These are phyloP conservation scores for Osmanthus fragrans DNA, from an alignment of 257 asterid species.

Conservation along the genomic window DNA sequence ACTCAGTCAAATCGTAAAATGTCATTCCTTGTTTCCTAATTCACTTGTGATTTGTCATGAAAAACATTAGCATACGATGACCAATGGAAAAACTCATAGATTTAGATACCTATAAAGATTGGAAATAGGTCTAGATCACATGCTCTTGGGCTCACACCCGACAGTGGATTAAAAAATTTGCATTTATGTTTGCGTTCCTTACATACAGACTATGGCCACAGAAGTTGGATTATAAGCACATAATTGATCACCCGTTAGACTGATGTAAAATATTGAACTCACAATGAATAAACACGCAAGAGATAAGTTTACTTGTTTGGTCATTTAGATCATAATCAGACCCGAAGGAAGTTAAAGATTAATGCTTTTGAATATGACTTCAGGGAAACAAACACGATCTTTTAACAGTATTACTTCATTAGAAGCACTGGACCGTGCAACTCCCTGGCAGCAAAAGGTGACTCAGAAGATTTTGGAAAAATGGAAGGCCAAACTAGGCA, in stretches of 20 bases:
- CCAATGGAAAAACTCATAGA: not conserved
- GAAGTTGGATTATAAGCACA: not conserved
- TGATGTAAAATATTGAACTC: not conserved
- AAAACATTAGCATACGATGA: not conserved
- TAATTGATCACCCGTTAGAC: not conserved
- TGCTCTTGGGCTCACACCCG: not conserved
- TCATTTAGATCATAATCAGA: constrained; percentile 2
- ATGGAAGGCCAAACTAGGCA: not conserved
- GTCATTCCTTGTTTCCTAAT: not conserved
- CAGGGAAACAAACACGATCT: not conserved
- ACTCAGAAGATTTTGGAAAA: not conserved
- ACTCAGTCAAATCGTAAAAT: not conserved
- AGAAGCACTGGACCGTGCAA: not conserved
- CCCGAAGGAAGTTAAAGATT: not conserved
- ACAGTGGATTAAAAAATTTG: not conserved
- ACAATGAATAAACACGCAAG: not conserved
- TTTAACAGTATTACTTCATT: not conserved
- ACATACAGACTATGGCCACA: not conserved
- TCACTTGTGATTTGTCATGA: not conserved
- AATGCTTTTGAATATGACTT: not conserved
- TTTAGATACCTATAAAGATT: not conserved
- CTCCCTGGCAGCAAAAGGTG: not conserved
- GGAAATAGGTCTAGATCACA: not conserved
- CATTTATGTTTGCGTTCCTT: not conserved
- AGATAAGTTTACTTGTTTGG: not conserved